phyloP scores from a whole-genome alignment of 2,329 filamentous ascomycete species.

The Huntiella bhutanensis region DNA sequence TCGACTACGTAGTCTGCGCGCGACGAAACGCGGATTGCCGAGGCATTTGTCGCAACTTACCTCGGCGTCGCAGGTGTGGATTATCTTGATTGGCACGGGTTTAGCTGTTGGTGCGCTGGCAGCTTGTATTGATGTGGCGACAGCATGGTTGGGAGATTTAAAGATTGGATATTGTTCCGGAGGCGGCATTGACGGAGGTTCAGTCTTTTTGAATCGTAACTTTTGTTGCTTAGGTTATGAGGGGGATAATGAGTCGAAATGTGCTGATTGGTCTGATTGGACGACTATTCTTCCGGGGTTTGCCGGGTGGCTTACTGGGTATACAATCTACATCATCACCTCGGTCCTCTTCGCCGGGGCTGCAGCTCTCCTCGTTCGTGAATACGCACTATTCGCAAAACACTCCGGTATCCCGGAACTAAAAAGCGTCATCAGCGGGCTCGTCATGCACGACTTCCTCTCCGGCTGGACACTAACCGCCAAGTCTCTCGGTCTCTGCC shows the following conservation, averaged over 20 bases:
- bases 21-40: conserved; percentile 36
- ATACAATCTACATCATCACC: conserved; percentile 68
- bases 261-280: conserved; percentile 77
- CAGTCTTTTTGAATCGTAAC: conserved; percentile 74
- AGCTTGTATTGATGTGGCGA: conserved; percentile 73
- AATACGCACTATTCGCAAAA: conserved; percentile 73
- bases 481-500: conserved; percentile 74
- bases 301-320: conserved; percentile 61
- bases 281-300: conserved; percentile 45
- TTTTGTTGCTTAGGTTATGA: conserved; percentile 94
- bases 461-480: conserved; percentile 75
- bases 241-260: conserved; percentile 62
- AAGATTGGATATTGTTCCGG: conserved; percentile 79
- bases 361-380: conserved; percentile 62
- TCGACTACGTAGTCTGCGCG: conserved; percentile 56
- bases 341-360: conserved; percentile 66
- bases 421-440: conserved; percentile 86
- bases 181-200: conserved; percentile 47
- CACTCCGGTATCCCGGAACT: conserved; percentile 96
- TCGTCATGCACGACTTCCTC: conserved; percentile 75
- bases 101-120: conserved; percentile 69
- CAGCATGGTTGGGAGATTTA: conserved; percentile 82
- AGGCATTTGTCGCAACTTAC: conserved; percentile 55
- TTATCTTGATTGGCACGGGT: conserved; percentile 71
- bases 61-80: conserved; percentile 82